Base-by-base conservation (phyloP, 169 alveolate genomes). In the Eimeria acervulina region DNA sequence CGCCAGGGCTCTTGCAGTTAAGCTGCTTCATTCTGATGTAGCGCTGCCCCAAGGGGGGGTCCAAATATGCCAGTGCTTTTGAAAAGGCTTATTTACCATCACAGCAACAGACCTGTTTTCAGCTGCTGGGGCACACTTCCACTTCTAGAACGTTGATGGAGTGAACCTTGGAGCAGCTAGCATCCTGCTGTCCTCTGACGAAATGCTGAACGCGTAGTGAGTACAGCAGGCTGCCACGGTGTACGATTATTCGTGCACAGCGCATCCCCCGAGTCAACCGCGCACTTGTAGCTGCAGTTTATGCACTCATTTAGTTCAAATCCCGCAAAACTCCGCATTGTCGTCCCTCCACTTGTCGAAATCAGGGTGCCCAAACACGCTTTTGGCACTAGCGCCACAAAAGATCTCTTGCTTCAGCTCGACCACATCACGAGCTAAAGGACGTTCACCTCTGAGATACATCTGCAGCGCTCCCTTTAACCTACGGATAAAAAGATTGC, bases 391-490 rank as follows among this genome's bases (percentile, higher is more conserved):
- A 3, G 0, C n/a, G 2, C 44, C n/a, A 28, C 70, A 44, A 42
- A 81, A 47, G 3, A 51, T 26, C 12, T 4, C 44, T 81, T 51
- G 70, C 44, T 47, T 44, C 44, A 44, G 90, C 68, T 28, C 33
- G n/a, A 81, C 70, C n/a, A 81, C 70, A 17, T 13, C 51, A n/a
- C 70, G 42, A 33, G 90, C 90, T 28, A 40, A 19, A 47, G 90
- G 90, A 51, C 90, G 90, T 8, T 12, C 19, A 36, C 90, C 90
- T 51, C 0, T 12, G 5, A 47, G 66, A 13, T 47, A 81, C 13
- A 13, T 19, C 26, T 26, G 13, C 66, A 81, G 72, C 70, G 90
- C 70, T 31, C 15, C 6, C 47, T 26, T 1, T 15, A 81, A 10
- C 7, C 51, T 52, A 7, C 3, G 8, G 2, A 81, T n/a, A 10